A percentile compares a stretch with the other conserved stretches of the same genome.
Evolutionary conservation across 306 rosid species (phyloP).

Genomic region (Quercus variabilis): DNA sequence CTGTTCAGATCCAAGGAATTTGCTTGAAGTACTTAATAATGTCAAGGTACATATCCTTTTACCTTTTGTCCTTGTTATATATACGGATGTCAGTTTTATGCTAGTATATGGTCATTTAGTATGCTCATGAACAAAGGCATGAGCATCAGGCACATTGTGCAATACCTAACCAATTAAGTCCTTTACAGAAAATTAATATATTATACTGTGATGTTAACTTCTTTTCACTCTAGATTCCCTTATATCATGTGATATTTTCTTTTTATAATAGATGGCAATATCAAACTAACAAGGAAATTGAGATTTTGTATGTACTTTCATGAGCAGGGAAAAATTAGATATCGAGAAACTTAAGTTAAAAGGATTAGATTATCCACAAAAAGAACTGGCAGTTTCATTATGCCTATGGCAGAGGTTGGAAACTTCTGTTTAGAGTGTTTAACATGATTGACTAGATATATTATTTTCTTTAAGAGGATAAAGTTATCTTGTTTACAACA

Average conservation of each 20-base stretch:
- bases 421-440: neutral
- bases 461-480: neutral
- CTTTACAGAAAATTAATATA: neutral
- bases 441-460: neutral
- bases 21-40: conserved; percentile 73
- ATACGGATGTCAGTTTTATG: conserved; percentile 7
- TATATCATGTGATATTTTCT: neutral
- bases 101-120: conserved; percentile 4
- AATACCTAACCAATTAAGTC: neutral
- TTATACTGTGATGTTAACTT: neutral
- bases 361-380: neutral
- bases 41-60: conserved; percentile 60
- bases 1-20: conserved; percentile 77
- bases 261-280: neutral
- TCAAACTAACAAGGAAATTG: neutral
- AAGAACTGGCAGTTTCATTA: neutral
- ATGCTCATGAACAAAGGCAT: neutral
- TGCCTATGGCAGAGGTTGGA: neutral
- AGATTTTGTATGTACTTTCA: neutral
- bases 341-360: neutral
- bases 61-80: neutral
- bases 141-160: neutral
- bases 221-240: neutral
- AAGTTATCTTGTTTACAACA: neutral
- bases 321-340: neutral